A percentile compares a stretch with the other conserved stretches of the same genome.
Conservation (phyloP, 306 rosid genomes). For the Elaeagnus macrophylla region DNA sequence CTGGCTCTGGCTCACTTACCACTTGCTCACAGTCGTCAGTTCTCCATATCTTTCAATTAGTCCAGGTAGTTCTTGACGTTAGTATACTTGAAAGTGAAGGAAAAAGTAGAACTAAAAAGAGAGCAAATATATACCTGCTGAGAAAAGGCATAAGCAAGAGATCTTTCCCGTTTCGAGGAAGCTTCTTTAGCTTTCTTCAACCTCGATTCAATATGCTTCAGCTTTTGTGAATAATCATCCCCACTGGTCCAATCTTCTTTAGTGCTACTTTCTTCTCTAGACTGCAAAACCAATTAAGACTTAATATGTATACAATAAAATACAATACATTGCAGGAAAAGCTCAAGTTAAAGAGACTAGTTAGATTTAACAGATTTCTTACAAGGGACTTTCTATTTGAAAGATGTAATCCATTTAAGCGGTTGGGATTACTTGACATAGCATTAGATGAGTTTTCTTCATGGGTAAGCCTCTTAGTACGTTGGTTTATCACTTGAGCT, state of each 20-base stretch:
- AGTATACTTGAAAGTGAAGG: background rate
- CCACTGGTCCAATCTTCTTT: slow-evolving; percentile 22
- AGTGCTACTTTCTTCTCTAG: slow-evolving; percentile 27
- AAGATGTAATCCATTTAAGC: slow-evolving; percentile 18
- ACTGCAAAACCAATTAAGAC: slow-evolving; percentile 17
- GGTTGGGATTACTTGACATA: slow-evolving; percentile 14
- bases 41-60: slow-evolving; percentile 23
- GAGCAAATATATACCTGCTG: slow-evolving; percentile 26
- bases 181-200: slow-evolving; percentile 27
- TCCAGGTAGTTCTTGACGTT: background rate
- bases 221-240: slow-evolving; percentile 23
- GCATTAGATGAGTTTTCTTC: slow-evolving; percentile 26
- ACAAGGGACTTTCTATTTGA: slow-evolving; percentile 25
- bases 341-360: background rate
- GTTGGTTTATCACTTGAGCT: slow-evolving; percentile 28
- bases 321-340: background rate
- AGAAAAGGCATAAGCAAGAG: slow-evolving; percentile 39
- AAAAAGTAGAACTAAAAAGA: background rate
- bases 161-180: slow-evolving; percentile 27
- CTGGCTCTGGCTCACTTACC: slow-evolving; percentile 21
- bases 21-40: background rate
- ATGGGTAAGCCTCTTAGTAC: slow-evolving; percentile 28
- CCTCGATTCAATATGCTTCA: slow-evolving; percentile 27
- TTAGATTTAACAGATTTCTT: background rate
- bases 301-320: background rate